Base-by-base conservation (phyloP, 2,329 filamentous ascomycete species). In the Scopulariopsis brevicaulis region DNA sequence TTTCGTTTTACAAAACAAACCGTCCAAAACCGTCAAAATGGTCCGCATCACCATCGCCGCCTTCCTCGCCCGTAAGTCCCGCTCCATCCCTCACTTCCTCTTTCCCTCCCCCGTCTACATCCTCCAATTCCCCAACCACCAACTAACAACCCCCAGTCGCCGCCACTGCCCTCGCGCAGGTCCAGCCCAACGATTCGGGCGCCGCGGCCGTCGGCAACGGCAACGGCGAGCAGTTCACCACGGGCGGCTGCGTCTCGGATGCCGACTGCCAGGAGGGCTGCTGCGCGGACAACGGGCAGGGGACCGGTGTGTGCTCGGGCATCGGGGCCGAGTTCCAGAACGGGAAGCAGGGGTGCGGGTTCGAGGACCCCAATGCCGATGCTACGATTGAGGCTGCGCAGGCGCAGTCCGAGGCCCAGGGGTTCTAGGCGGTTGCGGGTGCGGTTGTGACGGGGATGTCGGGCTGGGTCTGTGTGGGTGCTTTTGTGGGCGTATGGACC, bases 341-440 rank as follows among this genome's bases (percentile, higher is more conserved):
- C 22, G 68, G 68, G 58, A 70, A 70, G 64, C 64, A 64, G 22
- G 69, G 69, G 12, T 71, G 69, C 46, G 67, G 65, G 12, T 71
- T 71, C 53, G 56, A 59, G 15, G 66, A 68, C 54, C 59, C 60
- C 24, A 60, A 62, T 32, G 48, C 57, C 28, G 55, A 32, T 8
- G 34, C 57, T 6, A 54, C 60, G 3, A 62, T 62, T 40, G 55
- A 34, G 2, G 60, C 59, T 5, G 60, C 60, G 15, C 55, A 59
- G 59, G 60, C 53, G n/a, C 59, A 60, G 59, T 58, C 48, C 43
- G 46, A 28, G 11, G 54, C 25, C 35, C 59, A 62, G 60, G 60
- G 60, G n/a, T 62, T 62, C 55, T 62, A 60, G 55, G 25, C 22
- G 7, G n/a, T 5, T 14, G 22, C 2, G 12, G 20, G 24, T n/a